Percentiles rank a stretch among this genome's conserved stretches.
These are phyloP conservation scores for Neocucurbitaria cava DNA, from an alignment of 2,329 filamentous ascomycete genomes.

Conservation along the genomic window DNA sequence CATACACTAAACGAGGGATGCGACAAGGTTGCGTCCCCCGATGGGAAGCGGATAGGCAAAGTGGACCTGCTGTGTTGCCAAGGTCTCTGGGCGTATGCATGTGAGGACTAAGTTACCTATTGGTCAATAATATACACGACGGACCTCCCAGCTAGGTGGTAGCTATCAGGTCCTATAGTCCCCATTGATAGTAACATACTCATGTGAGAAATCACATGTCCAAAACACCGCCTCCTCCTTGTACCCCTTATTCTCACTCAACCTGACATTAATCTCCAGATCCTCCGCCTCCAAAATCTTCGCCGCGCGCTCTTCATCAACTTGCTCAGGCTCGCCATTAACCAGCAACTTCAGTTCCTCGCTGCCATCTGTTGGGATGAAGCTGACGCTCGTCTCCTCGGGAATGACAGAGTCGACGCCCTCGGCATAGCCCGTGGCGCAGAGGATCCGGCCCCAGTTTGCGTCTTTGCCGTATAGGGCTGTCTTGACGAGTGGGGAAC, in stretches of 20 bases:
- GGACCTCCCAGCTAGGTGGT: too few relatives aligned
- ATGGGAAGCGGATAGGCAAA: too few relatives aligned
- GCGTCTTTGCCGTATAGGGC: slow-evolving; percentile 96
- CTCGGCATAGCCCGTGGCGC: slow-evolving; percentile 83
- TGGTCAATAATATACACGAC: too few relatives aligned
- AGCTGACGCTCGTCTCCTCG: slow-evolving; percentile 77
- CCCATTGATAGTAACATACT: slow-evolving; percentile 76
- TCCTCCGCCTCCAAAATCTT: slow-evolving; percentile 79
- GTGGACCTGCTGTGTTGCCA: too few relatives aligned
- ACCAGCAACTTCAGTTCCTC: slow-evolving; percentile 78
- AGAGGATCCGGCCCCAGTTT: slow-evolving; percentile 97
- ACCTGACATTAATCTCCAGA: slow-evolving; percentile 75
- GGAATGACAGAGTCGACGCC: slow-evolving; percentile 71
- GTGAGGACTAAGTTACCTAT: too few relatives aligned
- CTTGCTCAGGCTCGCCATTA: slow-evolving; percentile 78
- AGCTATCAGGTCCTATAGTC: slow-evolving; percentile 63
- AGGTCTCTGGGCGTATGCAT: too few relatives aligned
- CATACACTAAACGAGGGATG: too few relatives aligned
- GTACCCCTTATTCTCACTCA: slow-evolving; percentile 66
- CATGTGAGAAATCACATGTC: slow-evolving; percentile 87
- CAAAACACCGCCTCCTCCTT: slow-evolving; percentile 75
- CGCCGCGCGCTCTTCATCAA: slow-evolving; percentile 77
- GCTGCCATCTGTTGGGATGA: slow-evolving; percentile 78
- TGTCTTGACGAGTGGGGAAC: slow-evolving; percentile 94
- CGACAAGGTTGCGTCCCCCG: too few relatives aligned